These are phyloP conservation scores for Phalaenopsis hybrid DNA, from an alignment of 116 monocot species.

Conservation along the genomic window DNA sequence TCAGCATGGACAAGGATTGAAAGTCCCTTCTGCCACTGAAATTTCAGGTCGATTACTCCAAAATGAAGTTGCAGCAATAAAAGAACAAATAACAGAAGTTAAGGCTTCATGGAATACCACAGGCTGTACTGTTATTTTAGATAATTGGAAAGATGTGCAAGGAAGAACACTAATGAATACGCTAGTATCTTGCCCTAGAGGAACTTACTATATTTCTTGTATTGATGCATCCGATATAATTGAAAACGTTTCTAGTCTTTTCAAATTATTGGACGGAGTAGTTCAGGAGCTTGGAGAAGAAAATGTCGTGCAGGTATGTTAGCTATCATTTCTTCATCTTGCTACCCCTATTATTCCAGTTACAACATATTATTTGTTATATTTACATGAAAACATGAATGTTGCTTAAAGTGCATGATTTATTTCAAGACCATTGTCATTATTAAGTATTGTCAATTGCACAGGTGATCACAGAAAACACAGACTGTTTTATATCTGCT, in stretches of 20 bases:
- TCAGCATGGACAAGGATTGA: slow-evolving; percentile 36
- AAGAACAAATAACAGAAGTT: slow-evolving; percentile 24
- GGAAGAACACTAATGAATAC: slow-evolving; percentile 34
- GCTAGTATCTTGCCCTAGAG: slow-evolving; percentile 45
- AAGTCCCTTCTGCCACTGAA: slow-evolving; percentile 16
- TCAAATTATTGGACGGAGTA: slow-evolving; percentile 36
- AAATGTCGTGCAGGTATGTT: slow-evolving; percentile 50
- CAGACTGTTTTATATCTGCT: slow-evolving; percentile 38
- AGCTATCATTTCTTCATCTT: background rate
- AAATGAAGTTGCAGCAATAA: slow-evolving; percentile 29
- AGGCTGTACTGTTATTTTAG: slow-evolving; percentile 37
- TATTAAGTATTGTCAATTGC: background rate
- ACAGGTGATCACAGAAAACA: slow-evolving; percentile 41
- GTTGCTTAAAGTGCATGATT: no score
- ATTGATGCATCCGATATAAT: slow-evolving; percentile 32
- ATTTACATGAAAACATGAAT: no score
- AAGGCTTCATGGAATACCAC: slow-evolving; percentile 42
- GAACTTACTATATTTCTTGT: slow-evolving; percentile 31
- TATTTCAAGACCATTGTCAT: no score
- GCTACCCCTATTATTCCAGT: no score
- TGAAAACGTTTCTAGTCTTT: slow-evolving; percentile 35
- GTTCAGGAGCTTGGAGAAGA: slow-evolving; percentile 45
- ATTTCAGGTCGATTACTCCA: slow-evolving; percentile 38
- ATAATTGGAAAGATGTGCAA: slow-evolving; percentile 35
- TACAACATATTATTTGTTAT: background rate